These are phyloP conservation scores for Colletotrichum truncatum DNA, from an alignment of 2,329 filamentous ascomycete species.

Conservation along the genomic window DNA sequence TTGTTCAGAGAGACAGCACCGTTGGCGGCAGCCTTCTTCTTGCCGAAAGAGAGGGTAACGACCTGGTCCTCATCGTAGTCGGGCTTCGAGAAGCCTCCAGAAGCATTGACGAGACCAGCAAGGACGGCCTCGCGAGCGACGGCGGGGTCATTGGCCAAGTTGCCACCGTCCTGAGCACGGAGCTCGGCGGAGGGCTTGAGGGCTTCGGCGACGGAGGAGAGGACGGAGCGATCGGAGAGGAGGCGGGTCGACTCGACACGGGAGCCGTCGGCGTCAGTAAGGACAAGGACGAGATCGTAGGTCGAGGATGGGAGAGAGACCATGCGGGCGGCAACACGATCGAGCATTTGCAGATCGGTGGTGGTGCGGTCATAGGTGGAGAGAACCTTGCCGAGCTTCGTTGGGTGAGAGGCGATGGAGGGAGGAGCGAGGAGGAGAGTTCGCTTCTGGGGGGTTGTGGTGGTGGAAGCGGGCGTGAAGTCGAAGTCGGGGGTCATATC, in stretches of 20 bases:
- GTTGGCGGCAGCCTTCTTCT: slow-evolving; percentile 43
- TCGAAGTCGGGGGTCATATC: slow-evolving; percentile 65
- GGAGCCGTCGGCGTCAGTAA: slow-evolving; percentile 79
- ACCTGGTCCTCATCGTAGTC: slow-evolving; percentile 66
- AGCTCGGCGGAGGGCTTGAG: slow-evolving; percentile 71
- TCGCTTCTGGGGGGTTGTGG: slow-evolving; percentile 50
- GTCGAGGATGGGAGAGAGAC: slow-evolving; percentile 78
- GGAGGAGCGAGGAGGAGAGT: slow-evolving; percentile 91
- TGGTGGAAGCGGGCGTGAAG: slow-evolving; percentile 39
- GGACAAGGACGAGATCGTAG: slow-evolving; percentile 86
- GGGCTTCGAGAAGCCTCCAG: slow-evolving; percentile 78
- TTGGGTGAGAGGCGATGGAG: slow-evolving; percentile 86
- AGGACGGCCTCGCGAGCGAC: slow-evolving; percentile 84
- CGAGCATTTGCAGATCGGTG: slow-evolving; percentile 97
- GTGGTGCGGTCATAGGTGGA: slow-evolving; percentile 76
- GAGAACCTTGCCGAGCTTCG: slow-evolving; percentile 77
- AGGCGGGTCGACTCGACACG: slow-evolving; percentile 70
- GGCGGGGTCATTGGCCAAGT: slow-evolving; percentile 53
- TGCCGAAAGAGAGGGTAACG: slow-evolving; percentile 56
- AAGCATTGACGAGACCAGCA: slow-evolving; percentile 75
- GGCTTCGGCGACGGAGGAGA: slow-evolving; percentile 70
- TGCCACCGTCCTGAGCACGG: slow-evolving; percentile 72
- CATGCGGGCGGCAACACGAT: slow-evolving; percentile 85
- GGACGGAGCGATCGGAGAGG: slow-evolving; percentile 73
- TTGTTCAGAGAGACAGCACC: slow-evolving; percentile 42